Conservation (phyloP, 306 rosid species). For the Macrotyloma uniflorum region DNA sequence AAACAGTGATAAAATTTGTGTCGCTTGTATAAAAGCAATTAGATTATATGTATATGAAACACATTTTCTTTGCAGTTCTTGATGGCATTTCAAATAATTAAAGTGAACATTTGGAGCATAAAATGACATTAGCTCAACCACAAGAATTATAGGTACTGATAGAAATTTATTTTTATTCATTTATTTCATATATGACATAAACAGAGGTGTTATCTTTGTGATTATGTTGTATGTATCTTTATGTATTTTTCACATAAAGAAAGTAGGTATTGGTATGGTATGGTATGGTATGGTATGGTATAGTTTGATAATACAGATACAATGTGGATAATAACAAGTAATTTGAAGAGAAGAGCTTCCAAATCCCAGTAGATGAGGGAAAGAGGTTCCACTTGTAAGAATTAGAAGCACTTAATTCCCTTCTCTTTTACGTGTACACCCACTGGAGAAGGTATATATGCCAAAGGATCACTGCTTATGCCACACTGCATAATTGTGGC, state of each 20-base stretch:
- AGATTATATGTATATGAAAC: not conserved
- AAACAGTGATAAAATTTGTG: too few species aligned
- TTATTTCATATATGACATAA: not conserved
- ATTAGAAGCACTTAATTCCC: constrained; percentile 7
- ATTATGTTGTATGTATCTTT: too few species aligned
- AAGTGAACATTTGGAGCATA: too few species aligned
- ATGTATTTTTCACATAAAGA: not conserved
- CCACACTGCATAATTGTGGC: constrained; percentile 90
- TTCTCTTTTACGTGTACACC: not conserved
- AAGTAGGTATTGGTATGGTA: not conserved
- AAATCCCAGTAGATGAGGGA: not conserved
- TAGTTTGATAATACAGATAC: not conserved
- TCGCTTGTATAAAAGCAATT: too few species aligned
- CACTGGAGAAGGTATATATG: not conserved
- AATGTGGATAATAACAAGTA: not conserved
- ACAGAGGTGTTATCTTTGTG: not conserved
- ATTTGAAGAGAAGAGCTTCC: constrained; percentile 6
- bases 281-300: too few species aligned
- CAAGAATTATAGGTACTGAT: not conserved
- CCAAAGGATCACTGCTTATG: constrained; percentile 46
- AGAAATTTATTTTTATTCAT: not conserved
- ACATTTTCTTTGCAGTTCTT: not conserved
- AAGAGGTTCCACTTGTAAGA: too few species aligned
- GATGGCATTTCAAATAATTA: not conserved
- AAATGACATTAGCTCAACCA: too few species aligned